Evolutionary conservation across 2,329 filamentous ascomycete species (phyloP).

Genomic region (Chrysosporium keratinophilum): DNA sequence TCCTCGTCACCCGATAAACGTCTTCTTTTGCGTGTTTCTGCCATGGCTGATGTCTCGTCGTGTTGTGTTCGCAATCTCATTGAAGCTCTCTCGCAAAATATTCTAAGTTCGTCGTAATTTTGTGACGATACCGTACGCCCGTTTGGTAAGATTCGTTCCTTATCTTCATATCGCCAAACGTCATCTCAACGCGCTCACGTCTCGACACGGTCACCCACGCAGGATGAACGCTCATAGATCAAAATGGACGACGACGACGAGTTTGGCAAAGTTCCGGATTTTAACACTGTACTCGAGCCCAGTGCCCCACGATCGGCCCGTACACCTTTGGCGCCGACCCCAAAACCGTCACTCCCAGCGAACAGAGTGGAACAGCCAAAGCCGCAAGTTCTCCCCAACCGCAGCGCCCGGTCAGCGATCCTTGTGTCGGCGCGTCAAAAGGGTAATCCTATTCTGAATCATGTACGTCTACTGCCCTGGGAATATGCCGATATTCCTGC

Average conservation of each 20-base stretch:
- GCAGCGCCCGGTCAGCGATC: conserved; percentile 61
- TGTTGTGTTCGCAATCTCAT: not conserved
- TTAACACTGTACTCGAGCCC: conserved; percentile 25
- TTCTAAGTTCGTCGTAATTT: conserved; percentile 3
- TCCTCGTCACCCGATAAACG: conserved; percentile 25
- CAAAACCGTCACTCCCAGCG: conserved; percentile 22
- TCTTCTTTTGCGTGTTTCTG: conserved; percentile 29
- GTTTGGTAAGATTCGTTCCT: not conserved
- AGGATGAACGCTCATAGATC: not conserved
- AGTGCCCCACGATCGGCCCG: conserved; percentile 21
- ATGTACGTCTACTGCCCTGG: conserved; percentile 75
- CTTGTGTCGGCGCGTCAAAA: conserved; percentile 87
- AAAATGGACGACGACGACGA: conserved; percentile 39
- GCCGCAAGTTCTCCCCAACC: conserved; percentile 67
- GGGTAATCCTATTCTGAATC: conserved; percentile 82
- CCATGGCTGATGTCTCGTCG: conserved; percentile 20
- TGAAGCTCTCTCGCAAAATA: conserved; percentile 4
- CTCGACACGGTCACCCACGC: conserved; percentile 18
- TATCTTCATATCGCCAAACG: conserved; percentile 4
- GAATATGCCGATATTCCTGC: conserved; percentile 95
- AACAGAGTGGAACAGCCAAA: conserved; percentile 71
- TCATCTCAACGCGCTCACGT: conserved; percentile 4
- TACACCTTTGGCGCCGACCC: conserved; percentile 33
- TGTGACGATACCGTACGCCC: not conserved
- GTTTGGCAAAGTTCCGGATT: conserved; percentile 39